Conservation (phyloP, 352 stramenopile species). For the Phytophthora sojae region DNA sequence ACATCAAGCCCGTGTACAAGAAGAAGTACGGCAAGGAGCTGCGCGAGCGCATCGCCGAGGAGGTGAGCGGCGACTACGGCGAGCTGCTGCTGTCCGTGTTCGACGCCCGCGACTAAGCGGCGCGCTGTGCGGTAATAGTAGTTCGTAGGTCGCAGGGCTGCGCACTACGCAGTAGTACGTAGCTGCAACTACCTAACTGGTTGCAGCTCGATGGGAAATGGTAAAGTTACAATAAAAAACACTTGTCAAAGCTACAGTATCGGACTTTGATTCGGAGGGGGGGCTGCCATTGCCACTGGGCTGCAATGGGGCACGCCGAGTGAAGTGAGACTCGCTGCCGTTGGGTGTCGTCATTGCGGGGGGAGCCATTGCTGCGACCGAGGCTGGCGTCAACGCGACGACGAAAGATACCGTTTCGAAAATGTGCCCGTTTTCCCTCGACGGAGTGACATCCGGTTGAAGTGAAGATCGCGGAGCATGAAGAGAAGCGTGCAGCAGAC, state of each 20-base stretch:
- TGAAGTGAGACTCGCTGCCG: no score
- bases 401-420: slow-evolving; percentile 4
- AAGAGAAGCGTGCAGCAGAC: no score
- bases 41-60: slow-evolving; percentile 79
- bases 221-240: slow-evolving; percentile 32
- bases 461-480: no score
- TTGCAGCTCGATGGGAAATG: slow-evolving; percentile 15
- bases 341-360: neutral
- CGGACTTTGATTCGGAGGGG: no score
- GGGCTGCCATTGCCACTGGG: no score
- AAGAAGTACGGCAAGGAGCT: slow-evolving; percentile 84
- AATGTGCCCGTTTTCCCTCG: neutral
- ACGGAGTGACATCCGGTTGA: neutral
- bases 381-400: neutral
- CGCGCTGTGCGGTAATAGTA: no score
- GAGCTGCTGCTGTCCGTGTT: slow-evolving; percentile 73
- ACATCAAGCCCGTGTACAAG: slow-evolving; percentile 88
- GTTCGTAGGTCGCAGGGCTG: no score
- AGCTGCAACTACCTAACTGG: neutral
- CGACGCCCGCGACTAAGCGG: slow-evolving; percentile 48
- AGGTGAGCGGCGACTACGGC: slow-evolving; percentile 80
- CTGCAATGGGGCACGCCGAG: no score
- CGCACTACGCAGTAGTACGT: slow-evolving; percentile 1
- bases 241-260: neutral
- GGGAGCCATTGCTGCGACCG: neutral